These are phyloP conservation scores for Diplodia corticola DNA, from an alignment of 2,329 filamentous ascomycete genomes.

Conservation along the genomic window DNA sequence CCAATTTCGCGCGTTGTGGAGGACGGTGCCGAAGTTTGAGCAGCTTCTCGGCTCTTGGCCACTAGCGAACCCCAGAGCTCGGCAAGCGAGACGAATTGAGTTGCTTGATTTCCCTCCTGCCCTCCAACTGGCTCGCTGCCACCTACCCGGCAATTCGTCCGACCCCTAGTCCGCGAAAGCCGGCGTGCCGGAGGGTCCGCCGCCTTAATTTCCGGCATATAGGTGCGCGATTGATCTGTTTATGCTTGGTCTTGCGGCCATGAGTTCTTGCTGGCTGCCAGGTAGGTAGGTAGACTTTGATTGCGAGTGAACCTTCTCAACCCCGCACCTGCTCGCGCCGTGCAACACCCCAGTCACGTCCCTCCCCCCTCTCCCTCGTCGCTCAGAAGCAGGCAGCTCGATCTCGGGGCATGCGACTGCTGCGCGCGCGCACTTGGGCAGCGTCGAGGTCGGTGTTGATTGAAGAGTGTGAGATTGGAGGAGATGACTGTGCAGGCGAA, in stretches of 20 bases:
- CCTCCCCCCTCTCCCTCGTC: too few relatives aligned
- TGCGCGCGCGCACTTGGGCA: not conserved
- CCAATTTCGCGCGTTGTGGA: too few relatives aligned
- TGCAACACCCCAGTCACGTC: not conserved
- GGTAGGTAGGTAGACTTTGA: not conserved
- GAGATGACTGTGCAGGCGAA: constrained; percentile 14
- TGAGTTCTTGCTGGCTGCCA: not conserved
- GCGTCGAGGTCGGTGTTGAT: not conserved
- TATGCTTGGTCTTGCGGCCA: constrained; percentile 17
- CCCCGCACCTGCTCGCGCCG: not conserved
- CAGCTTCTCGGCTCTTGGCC: not conserved
- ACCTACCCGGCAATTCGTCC: not conserved
- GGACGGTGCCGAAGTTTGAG: not conserved
- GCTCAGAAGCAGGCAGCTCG: not conserved
- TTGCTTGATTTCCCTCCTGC: not conserved
- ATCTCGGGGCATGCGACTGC: not conserved
- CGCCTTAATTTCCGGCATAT: constrained; percentile 6
- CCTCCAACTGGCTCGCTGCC: not conserved
- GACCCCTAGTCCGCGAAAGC: not conserved
- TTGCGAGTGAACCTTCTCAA: not conserved
- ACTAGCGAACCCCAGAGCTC: not conserved
- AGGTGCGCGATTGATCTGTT: not conserved
- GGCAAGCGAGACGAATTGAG: not conserved
- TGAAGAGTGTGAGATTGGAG: constrained; percentile 11
- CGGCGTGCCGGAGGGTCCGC: not conserved